phyloP scores from a whole-genome alignment of 2,329 filamentous ascomycete genomes.

The Penicillium rolfsii region DNA sequence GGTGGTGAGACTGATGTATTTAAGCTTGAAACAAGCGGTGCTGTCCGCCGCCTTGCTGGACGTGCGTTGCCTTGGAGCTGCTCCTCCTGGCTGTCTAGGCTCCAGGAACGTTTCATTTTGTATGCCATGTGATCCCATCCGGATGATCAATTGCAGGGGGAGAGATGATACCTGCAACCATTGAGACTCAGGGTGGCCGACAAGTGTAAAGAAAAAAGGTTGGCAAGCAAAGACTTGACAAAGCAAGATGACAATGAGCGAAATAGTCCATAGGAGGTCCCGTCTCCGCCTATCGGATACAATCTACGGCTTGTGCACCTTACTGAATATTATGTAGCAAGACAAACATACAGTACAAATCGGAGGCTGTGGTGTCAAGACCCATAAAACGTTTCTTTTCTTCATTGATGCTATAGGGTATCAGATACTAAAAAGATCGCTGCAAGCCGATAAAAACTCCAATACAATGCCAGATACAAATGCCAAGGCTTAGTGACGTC shows the following conservation, averaged over 20 bases:
- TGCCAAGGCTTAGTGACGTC: neutral
- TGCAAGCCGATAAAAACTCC: neutral
- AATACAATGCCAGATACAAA: neutral
- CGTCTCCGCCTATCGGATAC: neutral
- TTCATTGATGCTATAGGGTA: neutral
- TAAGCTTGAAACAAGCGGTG: slow-evolving; percentile 22
- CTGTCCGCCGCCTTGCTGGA: neutral
- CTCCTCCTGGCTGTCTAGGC: slow-evolving; percentile 8
- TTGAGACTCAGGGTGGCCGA: neutral
- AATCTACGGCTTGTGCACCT: neutral
- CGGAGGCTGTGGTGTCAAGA: too few species aligned
- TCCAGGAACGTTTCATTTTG: slow-evolving; percentile 24
- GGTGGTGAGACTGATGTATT: slow-evolving; percentile 36
- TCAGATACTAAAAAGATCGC: neutral
- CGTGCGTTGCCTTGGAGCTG: neutral
- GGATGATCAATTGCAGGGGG: neutral
- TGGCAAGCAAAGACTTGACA: neutral
- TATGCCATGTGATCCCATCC: neutral
- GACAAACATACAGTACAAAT: too few species aligned
- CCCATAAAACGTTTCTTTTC: too few species aligned
- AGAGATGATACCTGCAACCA: neutral
- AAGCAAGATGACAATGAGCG: neutral
- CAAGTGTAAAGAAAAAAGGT: neutral
- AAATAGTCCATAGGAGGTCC: neutral
- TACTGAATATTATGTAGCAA: neutral